Base-by-base conservation (phyloP, 1,284 basidiomycete species). In the Kwoniella shivajii region DNA sequence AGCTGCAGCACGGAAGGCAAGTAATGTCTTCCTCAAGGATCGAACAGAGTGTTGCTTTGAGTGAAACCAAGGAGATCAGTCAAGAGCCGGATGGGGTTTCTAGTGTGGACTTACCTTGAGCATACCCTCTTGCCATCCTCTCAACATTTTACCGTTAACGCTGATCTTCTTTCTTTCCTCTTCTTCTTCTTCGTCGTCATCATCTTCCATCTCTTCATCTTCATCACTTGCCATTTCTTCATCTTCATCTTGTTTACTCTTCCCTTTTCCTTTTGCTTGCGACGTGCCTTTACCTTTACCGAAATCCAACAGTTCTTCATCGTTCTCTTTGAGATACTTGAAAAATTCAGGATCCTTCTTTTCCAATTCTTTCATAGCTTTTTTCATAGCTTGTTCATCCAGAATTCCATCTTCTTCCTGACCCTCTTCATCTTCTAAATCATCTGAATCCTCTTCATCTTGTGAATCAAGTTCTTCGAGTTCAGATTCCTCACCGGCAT, bases 281-380 rank as follows among this genome's bases (percentile, higher is more conserved):
- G 71, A 70, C 14, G 72, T 77, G 16, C 67, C 70, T 36, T 85
- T 80, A 6, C 64, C 38, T 61, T 71, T 53, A 52, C 73, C 76
- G 73, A 99, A 99, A 2, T 90, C 82, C 6, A 99, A 82, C 30
- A 99, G 80, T 52, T 93, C 92, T 54, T 83, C 81, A 78, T 99
- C 95, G 73, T 99, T 95, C 78, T 98, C 92, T 80, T 96, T 88
- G 6, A 99, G 82, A 73, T 96, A 99, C 78, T 96, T 93, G 87
- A 86, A 99, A 80, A 99, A 99, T 70, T 97, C 95, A 18, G 95
- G 95, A 75, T 99, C 96, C 76, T 91, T 95, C 77, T 95, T 89
- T 13, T 89, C 89, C 37, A 99, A 84, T 70, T 90, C 88, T 46
- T 90, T 88, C n/a, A 99, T 84, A 54, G 97, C 72, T 76, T 69